Conservation (phyloP, 768 basidiomycete genomes). For the Sporobolomyces roseus region DNA sequence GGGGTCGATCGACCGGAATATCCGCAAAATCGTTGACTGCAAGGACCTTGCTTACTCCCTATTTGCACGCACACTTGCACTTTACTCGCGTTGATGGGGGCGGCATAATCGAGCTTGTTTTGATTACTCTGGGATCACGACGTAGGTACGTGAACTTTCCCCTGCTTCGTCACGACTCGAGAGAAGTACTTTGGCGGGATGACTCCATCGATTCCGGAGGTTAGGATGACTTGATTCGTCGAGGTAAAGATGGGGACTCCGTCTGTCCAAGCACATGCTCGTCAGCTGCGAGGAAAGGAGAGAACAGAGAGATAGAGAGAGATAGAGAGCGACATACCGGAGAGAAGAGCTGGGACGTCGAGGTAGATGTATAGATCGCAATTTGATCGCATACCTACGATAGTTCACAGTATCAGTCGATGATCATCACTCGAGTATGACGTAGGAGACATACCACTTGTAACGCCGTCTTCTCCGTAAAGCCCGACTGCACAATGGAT, state of each 20-base stretch:
- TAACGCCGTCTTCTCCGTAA: slow-evolving; percentile 58
- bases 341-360: slow-evolving; percentile 57
- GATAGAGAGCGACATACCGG: slow-evolving; percentile 24
- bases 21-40: too few species aligned
- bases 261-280: slow-evolving; percentile 16
- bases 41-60: background rate
- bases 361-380: slow-evolving; percentile 79
- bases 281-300: background rate
- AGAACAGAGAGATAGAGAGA: background rate
- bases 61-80: background rate
- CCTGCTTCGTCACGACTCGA: slow-evolving; percentile 57
- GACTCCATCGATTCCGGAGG: slow-evolving; percentile 67
- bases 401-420: background rate
- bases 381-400: slow-evolving; percentile 72
- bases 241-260: slow-evolving; percentile 64
- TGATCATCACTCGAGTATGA: too few species aligned
- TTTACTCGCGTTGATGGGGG: too few species aligned
- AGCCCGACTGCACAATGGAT: slow-evolving; percentile 85
- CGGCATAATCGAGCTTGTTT: too few species aligned
- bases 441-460: slow-evolving; percentile 61
- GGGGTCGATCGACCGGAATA: too few species aligned
- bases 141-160: slow-evolving; percentile 13
- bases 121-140: too few species aligned
- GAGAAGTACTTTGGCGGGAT: slow-evolving; percentile 64
- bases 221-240: slow-evolving; percentile 81